Conservation (phyloP, 305 asterid species). For the Ajuga reptans region DNA sequence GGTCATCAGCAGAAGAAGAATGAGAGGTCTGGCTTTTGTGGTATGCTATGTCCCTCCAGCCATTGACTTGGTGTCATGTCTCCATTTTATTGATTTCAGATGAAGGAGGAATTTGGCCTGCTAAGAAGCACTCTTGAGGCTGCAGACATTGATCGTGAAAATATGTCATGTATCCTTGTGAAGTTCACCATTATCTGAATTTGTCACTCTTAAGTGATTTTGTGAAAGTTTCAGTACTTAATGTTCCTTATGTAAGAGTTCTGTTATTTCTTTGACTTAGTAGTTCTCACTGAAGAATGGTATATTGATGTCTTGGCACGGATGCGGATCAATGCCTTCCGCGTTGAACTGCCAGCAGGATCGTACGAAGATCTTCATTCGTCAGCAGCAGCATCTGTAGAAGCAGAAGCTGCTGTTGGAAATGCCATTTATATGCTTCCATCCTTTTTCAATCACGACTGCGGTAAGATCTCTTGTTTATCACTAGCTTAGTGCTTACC, state of each 20-base stretch:
- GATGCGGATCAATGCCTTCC: conserved; percentile 78
- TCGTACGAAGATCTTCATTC: conserved; percentile 66
- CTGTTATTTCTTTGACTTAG: conserved; percentile 36
- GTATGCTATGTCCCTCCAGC: no score
- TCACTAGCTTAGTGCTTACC: not conserved
- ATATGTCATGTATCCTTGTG: conserved; percentile 59
- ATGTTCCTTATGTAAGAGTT: conserved; percentile 8
- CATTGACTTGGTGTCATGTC: not conserved
- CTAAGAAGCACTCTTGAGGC: conserved; percentile 46
- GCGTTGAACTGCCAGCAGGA: conserved; percentile 62
- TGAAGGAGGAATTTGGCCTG: conserved; percentile 53
- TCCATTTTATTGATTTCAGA: conserved; percentile 32
- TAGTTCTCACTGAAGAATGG: conserved; percentile 87
- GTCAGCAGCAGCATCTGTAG: conserved; percentile 73
- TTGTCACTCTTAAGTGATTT: not conserved
- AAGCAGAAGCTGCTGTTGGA: conserved; percentile 77
- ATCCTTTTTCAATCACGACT: conserved; percentile 79
- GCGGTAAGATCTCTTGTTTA: conserved; percentile 44
- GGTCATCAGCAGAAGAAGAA: no score
- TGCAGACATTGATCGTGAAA: conserved; percentile 30
- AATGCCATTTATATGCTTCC: conserved; percentile 75
- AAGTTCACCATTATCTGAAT: conserved; percentile 15
- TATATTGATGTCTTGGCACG: conserved; percentile 60
- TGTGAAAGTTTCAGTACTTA: not conserved
- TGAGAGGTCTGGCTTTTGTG: no score